Evolutionary conservation across 352 stramenopile species (phyloP).

Genomic region (Phytophthora fragariae): DNA sequence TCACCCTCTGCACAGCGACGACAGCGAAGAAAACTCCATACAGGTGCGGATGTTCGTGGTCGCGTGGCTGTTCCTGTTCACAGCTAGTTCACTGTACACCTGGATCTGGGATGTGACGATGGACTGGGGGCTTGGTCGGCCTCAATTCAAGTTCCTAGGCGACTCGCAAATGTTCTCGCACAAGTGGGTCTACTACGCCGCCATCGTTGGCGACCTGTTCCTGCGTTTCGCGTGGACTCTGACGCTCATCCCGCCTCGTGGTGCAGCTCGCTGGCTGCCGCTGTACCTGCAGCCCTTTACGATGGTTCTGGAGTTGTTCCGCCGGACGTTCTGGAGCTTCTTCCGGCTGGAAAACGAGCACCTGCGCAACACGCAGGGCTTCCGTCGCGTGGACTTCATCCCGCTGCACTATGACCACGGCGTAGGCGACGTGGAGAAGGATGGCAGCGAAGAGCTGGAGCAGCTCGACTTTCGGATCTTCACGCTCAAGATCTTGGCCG

Average conservation of each 20-base stretch:
- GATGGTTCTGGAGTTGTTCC: conserved; percentile 87
- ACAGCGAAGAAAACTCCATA: conserved; percentile 24
- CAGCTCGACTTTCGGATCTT: conserved; percentile 57
- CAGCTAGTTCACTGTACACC: conserved; percentile 80
- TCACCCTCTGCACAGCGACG: conserved; percentile 74
- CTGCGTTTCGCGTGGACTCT: conserved; percentile 86
- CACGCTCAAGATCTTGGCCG: conserved; percentile 58
- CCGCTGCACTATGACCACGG: conserved; percentile 85
- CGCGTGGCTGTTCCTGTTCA: conserved; percentile 83
- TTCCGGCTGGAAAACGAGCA: conserved; percentile 90
- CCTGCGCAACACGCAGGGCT: conserved; percentile 86
- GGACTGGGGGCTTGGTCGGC: conserved; percentile 86
- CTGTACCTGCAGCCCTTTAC: conserved; percentile 88
- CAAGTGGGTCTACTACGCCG: conserved; percentile 83
- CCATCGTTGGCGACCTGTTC: conserved; percentile 82
- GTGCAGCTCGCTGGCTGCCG: conserved; percentile 62
- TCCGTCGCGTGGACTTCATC: conserved; percentile 85
- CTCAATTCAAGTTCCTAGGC: conserved; percentile 80
- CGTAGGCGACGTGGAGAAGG: conserved; percentile 60
- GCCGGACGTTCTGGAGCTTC: conserved; percentile 89
- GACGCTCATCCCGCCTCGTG: conserved; percentile 77
- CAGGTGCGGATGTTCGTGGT: conserved; percentile 62
- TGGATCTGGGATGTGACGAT: conserved; percentile 90
- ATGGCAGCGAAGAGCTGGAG: conserved; percentile 42
- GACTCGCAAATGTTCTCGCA: conserved; percentile 88